These are phyloP conservation scores for Keqinozyma sinolaborantium DNA, from an alignment of 1,139 yeast species.

Conservation along the genomic window DNA sequence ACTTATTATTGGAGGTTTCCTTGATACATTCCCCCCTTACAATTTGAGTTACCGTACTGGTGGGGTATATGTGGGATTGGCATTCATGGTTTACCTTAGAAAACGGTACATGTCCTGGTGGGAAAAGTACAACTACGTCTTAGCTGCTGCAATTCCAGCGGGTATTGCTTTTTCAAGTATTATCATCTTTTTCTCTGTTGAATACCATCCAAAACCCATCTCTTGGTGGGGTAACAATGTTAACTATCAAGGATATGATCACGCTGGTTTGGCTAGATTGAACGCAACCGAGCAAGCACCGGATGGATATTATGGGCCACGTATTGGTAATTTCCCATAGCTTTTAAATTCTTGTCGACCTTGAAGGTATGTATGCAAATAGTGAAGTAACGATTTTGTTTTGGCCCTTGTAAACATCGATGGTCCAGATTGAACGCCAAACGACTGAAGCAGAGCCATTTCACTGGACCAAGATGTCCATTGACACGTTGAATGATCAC, in stretches of 20 bases:
- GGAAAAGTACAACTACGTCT: slow-evolving; percentile 63
- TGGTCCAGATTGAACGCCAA: too few relatives aligned
- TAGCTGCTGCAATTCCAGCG: slow-evolving; percentile 55
- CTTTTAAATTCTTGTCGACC: too few relatives aligned
- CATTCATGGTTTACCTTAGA: slow-evolving; percentile 52
- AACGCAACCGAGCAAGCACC: slow-evolving; percentile 29
- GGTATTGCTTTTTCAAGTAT: slow-evolving; percentile 58
- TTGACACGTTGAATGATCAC: too few relatives aligned
- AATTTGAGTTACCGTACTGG: slow-evolving; percentile 52
- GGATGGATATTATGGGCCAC: slow-evolving; percentile 42
- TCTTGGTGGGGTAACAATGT: slow-evolving; percentile 61
- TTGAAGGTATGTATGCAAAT: too few relatives aligned
- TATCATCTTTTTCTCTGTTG: slow-evolving; percentile 55
- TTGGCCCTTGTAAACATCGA: too few relatives aligned
- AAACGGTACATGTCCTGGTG: slow-evolving; percentile 51
- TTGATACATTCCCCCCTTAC: slow-evolving; percentile 50
- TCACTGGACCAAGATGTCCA: too few relatives aligned
- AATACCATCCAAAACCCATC: slow-evolving; percentile 35
- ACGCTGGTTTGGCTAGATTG: slow-evolving; percentile 36
- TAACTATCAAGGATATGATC: slow-evolving; percentile 41
- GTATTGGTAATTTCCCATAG: too few relatives aligned
- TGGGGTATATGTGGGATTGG: slow-evolving; percentile 42
- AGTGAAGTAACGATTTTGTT: too few relatives aligned
- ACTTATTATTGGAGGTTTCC: slow-evolving; percentile 34
- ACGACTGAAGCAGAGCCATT: too few relatives aligned